Conservation (phyloP, 2,329 filamentous ascomycete species). For the Sporothrix luriei region DNA sequence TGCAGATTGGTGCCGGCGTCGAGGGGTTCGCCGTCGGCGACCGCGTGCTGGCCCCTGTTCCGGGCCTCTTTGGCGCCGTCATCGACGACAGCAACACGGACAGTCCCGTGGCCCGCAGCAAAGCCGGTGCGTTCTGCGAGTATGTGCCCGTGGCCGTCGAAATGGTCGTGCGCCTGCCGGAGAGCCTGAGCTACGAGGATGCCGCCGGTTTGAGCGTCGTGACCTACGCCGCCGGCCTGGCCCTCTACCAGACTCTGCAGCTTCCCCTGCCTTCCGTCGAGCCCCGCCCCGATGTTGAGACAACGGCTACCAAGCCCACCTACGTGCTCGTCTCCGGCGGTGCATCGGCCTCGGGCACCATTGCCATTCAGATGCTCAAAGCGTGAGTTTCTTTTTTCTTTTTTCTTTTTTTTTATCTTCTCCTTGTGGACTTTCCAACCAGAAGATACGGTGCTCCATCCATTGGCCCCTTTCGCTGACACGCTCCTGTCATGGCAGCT, state of each 20-base stretch:
- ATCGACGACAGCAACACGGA: conserved; percentile 26
- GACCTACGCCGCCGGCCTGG: conserved; percentile 33
- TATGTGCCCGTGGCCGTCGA: conserved; percentile 35
- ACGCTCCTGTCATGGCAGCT: not conserved
- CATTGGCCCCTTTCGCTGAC: not conserved
- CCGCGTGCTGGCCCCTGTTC: conserved; percentile 35
- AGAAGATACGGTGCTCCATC: no score
- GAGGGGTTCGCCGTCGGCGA: conserved; percentile 31
- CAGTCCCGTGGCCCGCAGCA: not conserved
- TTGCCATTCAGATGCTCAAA: conserved; percentile 46
- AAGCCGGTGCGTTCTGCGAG: conserved; percentile 38
- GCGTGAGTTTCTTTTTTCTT: conserved; percentile 35
- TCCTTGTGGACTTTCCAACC: not conserved
- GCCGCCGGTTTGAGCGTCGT: conserved; percentile 34
- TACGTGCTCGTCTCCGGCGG: conserved; percentile 47
- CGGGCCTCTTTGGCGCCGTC: conserved; percentile 28
- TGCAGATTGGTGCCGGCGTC: conserved; percentile 36
- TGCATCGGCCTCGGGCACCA: conserved; percentile 44
- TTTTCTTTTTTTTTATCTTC: not conserved
- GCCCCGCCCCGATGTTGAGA: not conserved
- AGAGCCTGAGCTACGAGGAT: conserved; percentile 31
- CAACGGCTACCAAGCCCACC: not conserved
- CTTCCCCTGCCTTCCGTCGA: conserved; percentile 27
- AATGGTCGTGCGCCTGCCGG: conserved; percentile 30
- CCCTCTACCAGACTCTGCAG: conserved; percentile 31